Conservation (phyloP, 768 basidiomycete species). For the Russula olivacea region DNA sequence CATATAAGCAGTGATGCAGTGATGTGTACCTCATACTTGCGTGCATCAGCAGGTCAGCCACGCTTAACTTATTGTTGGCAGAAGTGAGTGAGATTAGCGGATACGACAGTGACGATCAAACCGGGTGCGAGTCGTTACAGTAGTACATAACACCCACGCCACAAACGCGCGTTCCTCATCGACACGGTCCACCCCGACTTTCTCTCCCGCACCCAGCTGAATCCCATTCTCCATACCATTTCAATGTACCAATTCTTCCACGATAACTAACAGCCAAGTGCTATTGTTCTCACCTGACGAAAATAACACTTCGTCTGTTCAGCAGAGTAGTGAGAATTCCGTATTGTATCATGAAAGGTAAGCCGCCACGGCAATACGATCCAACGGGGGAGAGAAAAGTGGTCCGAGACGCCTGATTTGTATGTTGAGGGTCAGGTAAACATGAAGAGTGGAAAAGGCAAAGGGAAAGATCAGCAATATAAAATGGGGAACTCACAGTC, state of each 20-base stretch:
- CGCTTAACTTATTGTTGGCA: conserved; percentile 7
- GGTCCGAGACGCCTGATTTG: conserved; percentile 6
- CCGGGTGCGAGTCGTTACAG: no score
- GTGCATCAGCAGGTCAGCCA: background rate
- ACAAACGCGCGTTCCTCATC: no score
- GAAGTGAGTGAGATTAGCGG: no score
- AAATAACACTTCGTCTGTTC: conserved; percentile 86
- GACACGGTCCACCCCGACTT: no score
- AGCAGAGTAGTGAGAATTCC: background rate
- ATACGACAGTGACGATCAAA: no score
- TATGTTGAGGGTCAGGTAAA: background rate
- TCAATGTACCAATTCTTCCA: no score
- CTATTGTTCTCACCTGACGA: conserved; percentile 60
- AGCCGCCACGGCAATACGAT: conserved; percentile 5
- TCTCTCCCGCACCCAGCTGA: no score
- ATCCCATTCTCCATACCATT: no score
- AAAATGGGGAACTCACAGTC: conserved; percentile 14
- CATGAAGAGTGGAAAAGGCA: background rate
- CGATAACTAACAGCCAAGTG: no score
- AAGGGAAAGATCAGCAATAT: conserved; percentile 8
- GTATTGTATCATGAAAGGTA: background rate
- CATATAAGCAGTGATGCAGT: conserved; percentile 20
- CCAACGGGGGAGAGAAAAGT: conserved; percentile 3
- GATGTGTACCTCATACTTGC: conserved; percentile 23
- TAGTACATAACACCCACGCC: no score